Conservation (phyloP, 176 grass and related monocot species). For the Phoenix roebelenii region DNA sequence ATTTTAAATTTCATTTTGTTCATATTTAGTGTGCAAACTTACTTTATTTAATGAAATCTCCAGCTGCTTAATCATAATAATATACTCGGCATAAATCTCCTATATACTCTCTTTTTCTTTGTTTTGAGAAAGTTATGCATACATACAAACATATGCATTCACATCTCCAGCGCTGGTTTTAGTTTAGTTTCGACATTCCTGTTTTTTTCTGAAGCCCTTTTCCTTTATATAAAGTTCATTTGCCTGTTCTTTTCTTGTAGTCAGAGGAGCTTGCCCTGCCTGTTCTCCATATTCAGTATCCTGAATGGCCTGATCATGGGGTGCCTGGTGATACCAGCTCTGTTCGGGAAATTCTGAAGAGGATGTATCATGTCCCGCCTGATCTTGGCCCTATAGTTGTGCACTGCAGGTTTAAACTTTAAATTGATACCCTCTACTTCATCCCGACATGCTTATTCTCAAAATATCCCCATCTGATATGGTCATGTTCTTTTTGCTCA, state of each 20-base stretch:
- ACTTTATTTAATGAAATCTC: no score
- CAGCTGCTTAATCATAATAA: no score
- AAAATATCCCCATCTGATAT: conserved; percentile 1
- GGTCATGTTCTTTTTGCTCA: conserved; percentile 28
- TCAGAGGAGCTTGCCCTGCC: conserved; percentile 17
- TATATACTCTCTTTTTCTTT: no score
- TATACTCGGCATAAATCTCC: no score
- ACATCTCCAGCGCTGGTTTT: no score
- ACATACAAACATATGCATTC: no score
- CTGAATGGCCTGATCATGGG: conserved; percentile 92
- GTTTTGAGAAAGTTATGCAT: no score
- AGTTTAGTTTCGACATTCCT: background rate
- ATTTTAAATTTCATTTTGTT: no score
- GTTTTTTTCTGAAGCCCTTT: background rate
- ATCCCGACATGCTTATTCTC: background rate
- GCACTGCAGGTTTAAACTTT: conserved; percentile 75
- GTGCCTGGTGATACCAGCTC: conserved; percentile 40
- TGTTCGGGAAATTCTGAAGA: conserved; percentile 60
- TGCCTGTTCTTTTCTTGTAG: conserved; percentile 21
- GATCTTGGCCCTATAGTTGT: conserved; percentile 56
- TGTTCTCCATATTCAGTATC: conserved; percentile 77
- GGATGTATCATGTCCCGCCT: conserved; percentile 29
- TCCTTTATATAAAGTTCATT: no score
- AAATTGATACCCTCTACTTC: background rate
- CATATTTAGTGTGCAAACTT: no score